Base-by-base conservation (phyloP, 371 early-diverging fungal species). In the Cladochytrium tenue region DNA sequence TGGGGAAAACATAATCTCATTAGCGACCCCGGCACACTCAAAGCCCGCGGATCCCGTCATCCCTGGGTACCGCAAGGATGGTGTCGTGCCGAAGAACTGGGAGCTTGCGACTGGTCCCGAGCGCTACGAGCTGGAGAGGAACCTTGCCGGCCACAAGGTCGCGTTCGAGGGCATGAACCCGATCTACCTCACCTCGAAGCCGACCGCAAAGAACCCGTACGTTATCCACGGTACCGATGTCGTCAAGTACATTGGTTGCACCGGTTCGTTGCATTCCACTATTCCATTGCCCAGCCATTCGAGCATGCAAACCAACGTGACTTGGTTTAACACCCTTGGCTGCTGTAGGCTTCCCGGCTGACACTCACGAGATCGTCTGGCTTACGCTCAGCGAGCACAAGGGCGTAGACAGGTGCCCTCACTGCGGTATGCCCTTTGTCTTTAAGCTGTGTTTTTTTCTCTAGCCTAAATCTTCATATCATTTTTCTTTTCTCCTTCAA, bases 61-160 rank as follows among this genome's bases (percentile, higher is more conserved):
- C 63, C 79, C 78, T 33, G 82, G 78, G 25, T 81, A 65, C 76
- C 75, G 81, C 33, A 73, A 60, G 25, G 56, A 56, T 2, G 83
- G 79, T 27, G 64, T 74, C 58, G 63, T 94, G 57, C 90, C 95
- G 62, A 93, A 93, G 68, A 92, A 94, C 80, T 83, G 89, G 75
- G 94, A 95, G 68, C 89, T 95, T 74, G 82, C 95, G 65, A 92
- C 96, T 63, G 96, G 98, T 85, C 74, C 87, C 66, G 95, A 93
- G 83, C 94, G 96, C 78, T 81, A 84, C 69, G 96, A 97, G 87
- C 84, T 90, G 69, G 81, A 96, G 63, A 86, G 89, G 67, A 88
- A 86, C 70, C 81, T 95, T 63, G 89, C 90, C 73, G 95, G 95
- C 76, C 87, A 89, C 76, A 43, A 43, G 53, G 91, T 93, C 65